phyloP scores from a whole-genome alignment of 1,284 basidiomycete species.

The Ganoderma meredithae region DNA sequence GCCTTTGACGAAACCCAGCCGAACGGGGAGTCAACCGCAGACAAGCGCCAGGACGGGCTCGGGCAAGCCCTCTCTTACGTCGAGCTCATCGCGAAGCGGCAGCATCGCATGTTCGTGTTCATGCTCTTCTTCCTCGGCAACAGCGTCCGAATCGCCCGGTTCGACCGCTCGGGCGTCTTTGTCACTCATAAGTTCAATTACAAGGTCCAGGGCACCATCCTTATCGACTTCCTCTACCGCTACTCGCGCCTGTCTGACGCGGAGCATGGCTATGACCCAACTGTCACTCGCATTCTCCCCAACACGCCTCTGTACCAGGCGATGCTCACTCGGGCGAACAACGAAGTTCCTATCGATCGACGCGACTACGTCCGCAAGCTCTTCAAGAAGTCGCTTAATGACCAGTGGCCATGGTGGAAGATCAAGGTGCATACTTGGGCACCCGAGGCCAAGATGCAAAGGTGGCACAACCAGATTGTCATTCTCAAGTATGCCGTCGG shows the following conservation, averaged over 20 bases:
- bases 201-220: slow-evolving; percentile 12
- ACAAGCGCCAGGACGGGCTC: neutral
- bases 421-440: slow-evolving; percentile 1
- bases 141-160: slow-evolving; percentile 27
- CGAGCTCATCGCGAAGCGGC: slow-evolving; percentile 12
- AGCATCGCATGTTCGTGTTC: slow-evolving; percentile 26
- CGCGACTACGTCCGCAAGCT: slow-evolving; percentile 15
- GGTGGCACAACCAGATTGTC: neutral
- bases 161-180: slow-evolving; percentile 31
- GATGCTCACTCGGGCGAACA: neutral
- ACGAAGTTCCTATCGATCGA: too few relatives aligned
- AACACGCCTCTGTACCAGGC: neutral
- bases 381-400: slow-evolving; percentile 13
- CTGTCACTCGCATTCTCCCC: slow-evolving; percentile 10
- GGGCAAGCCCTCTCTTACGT: slow-evolving; percentile 7
- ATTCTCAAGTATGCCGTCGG: slow-evolving; percentile 14
- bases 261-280: slow-evolving; percentile 27
- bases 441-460: neutral
- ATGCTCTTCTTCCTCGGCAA: slow-evolving; percentile 23
- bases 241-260: slow-evolving; percentile 13
- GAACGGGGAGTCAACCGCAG: neutral
- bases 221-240: slow-evolving; percentile 28
- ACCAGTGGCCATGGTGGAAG: slow-evolving; percentile 17
- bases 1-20: slow-evolving; percentile 10
- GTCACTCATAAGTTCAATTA: slow-evolving; percentile 26